These are phyloP conservation scores for Fusarium falciforme DNA, from an alignment of 2,329 filamentous ascomycete species.

Conservation along the genomic window DNA sequence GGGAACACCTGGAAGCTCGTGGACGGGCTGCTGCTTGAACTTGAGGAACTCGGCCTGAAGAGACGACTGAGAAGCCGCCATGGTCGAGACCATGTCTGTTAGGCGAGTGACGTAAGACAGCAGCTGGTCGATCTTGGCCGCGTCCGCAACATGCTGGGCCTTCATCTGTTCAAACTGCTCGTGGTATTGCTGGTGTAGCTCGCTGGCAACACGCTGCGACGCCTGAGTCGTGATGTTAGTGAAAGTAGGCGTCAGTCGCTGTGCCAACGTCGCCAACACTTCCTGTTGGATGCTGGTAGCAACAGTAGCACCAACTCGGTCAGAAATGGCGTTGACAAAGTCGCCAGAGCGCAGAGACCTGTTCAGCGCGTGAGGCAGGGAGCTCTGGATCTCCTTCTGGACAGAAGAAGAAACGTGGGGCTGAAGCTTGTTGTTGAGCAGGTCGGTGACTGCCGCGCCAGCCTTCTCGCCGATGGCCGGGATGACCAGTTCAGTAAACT, in stretches of 20 bases:
- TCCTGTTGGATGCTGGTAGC: slow-evolving; percentile 76
- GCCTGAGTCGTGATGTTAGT: slow-evolving; percentile 72
- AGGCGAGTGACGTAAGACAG: slow-evolving; percentile 73
- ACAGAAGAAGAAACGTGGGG: slow-evolving; percentile 74
- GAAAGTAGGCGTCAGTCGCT: slow-evolving; percentile 74
- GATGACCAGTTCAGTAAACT: slow-evolving; percentile 80
- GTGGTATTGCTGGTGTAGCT: slow-evolving; percentile 73
- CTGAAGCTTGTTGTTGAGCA: slow-evolving; percentile 76
- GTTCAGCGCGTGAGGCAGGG: slow-evolving; percentile 72
- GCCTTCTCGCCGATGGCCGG: slow-evolving; percentile 78
- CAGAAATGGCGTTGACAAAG: slow-evolving; percentile 75
- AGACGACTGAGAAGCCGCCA: slow-evolving; percentile 75
- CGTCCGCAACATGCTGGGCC: slow-evolving; percentile 62
- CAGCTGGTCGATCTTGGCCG: slow-evolving; percentile 79
- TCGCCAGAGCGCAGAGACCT: slow-evolving; percentile 75
- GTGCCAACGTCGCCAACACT: slow-evolving; percentile 69
- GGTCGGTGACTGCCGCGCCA: slow-evolving; percentile 75
- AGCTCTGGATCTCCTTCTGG: slow-evolving; percentile 77
- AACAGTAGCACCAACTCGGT: slow-evolving; percentile 76
- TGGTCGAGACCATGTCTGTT: slow-evolving; percentile 74
- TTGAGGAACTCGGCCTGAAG: slow-evolving; percentile 75
- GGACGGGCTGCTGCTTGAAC: slow-evolving; percentile 62
- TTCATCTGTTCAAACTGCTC: slow-evolving; percentile 64
- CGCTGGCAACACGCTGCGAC: slow-evolving; percentile 74
- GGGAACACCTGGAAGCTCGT: slow-evolving; percentile 54